Conservation (phyloP, 306 rosid species). For the Acacia acuminata region DNA sequence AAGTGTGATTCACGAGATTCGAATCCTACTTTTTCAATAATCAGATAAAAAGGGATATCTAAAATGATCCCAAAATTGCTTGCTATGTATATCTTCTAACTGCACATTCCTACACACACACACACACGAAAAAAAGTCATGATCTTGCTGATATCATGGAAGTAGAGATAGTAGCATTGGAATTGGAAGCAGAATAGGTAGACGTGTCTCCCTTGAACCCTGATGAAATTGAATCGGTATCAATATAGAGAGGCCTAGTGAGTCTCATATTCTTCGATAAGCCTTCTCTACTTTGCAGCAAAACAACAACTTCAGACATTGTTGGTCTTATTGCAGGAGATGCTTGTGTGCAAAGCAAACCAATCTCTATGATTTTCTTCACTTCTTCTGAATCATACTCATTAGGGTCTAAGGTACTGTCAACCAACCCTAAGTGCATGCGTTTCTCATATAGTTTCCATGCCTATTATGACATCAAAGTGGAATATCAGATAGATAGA, state of each 20-base stretch:
- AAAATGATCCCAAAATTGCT: not conserved
- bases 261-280: not conserved
- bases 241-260: not conserved
- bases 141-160: conserved; percentile 49
- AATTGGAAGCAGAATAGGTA: conserved; percentile 39
- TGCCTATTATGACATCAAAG: not conserved
- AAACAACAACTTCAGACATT: not conserved
- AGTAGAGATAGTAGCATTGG: conserved; percentile 62
- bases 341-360: not conserved
- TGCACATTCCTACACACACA: not conserved
- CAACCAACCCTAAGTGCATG: not conserved
- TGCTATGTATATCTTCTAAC: not conserved
- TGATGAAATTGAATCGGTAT: not conserved
- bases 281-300: not conserved
- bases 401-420: not conserved
- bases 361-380: not conserved
- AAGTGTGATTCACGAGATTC: too few relatives aligned
- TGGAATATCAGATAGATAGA: not conserved
- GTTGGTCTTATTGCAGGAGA: not conserved
- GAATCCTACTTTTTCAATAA: not conserved
- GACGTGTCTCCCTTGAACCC: not conserved
- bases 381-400: not conserved
- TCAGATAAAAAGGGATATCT: not conserved
- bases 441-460: not conserved
- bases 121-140: not conserved